Conservation (phyloP, 306 rosid genomes). For the Prunus davidiana region DNA sequence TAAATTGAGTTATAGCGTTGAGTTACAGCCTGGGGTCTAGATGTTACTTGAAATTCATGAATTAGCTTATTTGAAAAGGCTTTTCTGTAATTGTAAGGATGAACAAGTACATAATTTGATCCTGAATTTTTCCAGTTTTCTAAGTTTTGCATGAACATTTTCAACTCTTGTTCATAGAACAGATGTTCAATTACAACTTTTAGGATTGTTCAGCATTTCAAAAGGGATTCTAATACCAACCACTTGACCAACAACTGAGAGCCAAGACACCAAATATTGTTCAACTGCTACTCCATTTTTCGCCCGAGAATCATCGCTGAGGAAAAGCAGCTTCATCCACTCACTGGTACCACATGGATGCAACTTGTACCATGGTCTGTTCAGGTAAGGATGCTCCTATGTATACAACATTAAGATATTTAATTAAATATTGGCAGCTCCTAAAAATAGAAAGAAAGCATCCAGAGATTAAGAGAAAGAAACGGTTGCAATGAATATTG, state of each 20-base stretch:
- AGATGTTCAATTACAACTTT: neutral
- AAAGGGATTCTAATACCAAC: constrained; percentile 64
- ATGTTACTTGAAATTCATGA: neutral
- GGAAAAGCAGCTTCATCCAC: constrained; percentile 82
- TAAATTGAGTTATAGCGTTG: no score
- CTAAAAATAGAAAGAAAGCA: neutral
- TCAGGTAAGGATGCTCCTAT: constrained; percentile 85
- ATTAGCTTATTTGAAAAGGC: neutral
- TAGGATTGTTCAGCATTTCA: constrained; percentile 35
- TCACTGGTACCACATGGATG: constrained; percentile 92
- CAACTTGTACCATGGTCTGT: constrained; percentile 84
- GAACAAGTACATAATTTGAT: neutral
- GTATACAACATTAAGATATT: constrained; percentile 3
- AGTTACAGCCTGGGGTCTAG: neutral
- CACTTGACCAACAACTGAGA: constrained; percentile 81
- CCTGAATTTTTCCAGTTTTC: neutral
- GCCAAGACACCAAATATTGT: constrained; percentile 67
- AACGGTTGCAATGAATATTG: neutral
- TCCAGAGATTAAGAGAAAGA: neutral
- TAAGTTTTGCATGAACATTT: neutral
- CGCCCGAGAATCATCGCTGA: constrained; percentile 29
- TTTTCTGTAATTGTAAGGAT: neutral
- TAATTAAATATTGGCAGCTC: neutral
- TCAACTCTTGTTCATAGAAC: neutral
- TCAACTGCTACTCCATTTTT: constrained; percentile 34